Evolutionary conservation across 257 asterid species (phyloP).

Genomic region (Rubia yunnanensis): DNA sequence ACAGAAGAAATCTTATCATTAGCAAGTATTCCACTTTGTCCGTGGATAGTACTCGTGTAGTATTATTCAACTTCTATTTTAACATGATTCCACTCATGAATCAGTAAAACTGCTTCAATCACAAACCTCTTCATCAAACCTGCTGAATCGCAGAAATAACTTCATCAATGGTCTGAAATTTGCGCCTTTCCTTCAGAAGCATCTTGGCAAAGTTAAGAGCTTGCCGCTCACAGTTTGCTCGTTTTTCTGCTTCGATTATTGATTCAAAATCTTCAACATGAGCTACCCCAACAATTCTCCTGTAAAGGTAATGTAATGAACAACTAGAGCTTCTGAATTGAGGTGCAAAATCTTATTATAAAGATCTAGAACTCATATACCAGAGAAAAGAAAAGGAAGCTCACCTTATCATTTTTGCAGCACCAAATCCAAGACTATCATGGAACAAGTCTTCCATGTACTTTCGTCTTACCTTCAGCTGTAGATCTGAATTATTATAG

Average conservation of each 20-base stretch:
- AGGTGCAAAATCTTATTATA: neutral
- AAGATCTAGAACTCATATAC: neutral
- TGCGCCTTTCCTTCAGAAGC: constrained; percentile 60
- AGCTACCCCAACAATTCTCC: constrained; percentile 96
- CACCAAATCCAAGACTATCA: constrained; percentile 86
- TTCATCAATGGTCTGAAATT: constrained; percentile 45
- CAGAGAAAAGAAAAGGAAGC: neutral
- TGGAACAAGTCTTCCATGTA: constrained; percentile 74
- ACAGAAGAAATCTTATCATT: neutral
- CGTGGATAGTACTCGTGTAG: too few species aligned
- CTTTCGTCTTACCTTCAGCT: constrained; percentile 40
- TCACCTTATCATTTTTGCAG: constrained; percentile 97
- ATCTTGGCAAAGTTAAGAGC: constrained; percentile 70
- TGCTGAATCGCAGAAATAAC: constrained; percentile 60
- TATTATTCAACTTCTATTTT: neutral
- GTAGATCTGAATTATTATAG: constrained; percentile 62
- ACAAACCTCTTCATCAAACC: constrained; percentile 6
- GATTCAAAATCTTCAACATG: constrained; percentile 96
- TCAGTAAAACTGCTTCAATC: neutral
- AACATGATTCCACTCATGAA: neutral
- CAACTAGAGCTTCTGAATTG: neutral
- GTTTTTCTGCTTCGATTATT: constrained; percentile 44
- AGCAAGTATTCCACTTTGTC: neutral
- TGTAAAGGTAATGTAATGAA: constrained; percentile 15
- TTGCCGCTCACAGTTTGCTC: constrained; percentile 77